Evolutionary conservation across 768 basidiomycete species (phyloP), one percentile per base, ranked within the genome.

Genomic region (Rhodosporidiobolus sp.): DNA sequence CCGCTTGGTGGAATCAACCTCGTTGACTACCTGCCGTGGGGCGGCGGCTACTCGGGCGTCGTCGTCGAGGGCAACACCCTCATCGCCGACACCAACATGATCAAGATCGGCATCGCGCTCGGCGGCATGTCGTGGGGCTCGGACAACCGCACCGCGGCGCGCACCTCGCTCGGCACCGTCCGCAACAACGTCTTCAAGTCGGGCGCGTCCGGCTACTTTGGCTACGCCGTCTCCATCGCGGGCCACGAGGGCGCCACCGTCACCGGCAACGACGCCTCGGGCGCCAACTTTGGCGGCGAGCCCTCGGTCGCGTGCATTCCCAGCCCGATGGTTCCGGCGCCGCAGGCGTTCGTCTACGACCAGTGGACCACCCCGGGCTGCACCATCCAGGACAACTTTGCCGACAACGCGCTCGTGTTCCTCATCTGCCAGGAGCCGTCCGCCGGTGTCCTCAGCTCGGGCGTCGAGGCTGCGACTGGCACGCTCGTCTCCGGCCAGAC

Each of bases 101-200:
- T 79, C 58, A 79, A 79, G 63, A 57, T 78, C 53, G 79, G 78
- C 19, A 73, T 80, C 49, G 78, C 73, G 0, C 65, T 79, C 34
- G 79, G 79, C 20, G 69, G 73, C 43, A 76, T 76, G 58, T 48
- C 65, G n/a, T 78, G 77, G 79, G 74, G 76, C 19, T 59, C 63
- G 16, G 66, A 71, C 63, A 75, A 75, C 67, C 60, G 61, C 28
- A 75, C 74, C 1, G 70, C 74, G 24, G 54, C 66, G 6, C 58
- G 69, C 35, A 75, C 69, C 35, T 71, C 12, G 43, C 69, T 73
- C 19, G 76, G 76, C 19, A 69, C 67, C 22, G 48, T 79, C 32
- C 62, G 50, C n/a, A 70, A 78, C 72, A 80, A 80, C 76, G 57
- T 58, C 9, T 78, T 79, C 68, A 59, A 63, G 59, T 65, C 72